phyloP scores from a whole-genome alignment of 2,329 filamentous ascomycete species.

The Aspergillus latus region DNA sequence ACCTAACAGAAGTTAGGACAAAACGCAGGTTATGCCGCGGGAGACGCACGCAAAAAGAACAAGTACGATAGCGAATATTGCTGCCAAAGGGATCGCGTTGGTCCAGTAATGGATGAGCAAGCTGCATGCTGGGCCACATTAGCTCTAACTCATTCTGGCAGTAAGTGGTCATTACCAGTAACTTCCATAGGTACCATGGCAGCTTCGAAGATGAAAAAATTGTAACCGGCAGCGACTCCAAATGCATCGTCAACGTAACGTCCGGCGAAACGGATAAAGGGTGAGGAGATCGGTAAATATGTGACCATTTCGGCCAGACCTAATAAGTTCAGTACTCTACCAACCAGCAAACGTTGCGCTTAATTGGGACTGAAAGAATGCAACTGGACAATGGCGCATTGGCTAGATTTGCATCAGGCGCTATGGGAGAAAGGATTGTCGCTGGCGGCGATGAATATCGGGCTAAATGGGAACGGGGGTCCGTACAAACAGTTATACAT shows the following conservation, averaged over 20 bases:
- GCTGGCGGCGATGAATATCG: conserved; percentile 13
- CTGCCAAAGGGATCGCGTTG: conserved; percentile 46
- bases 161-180: conserved; percentile 24
- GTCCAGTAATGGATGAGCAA: conserved; percentile 54
- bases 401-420: conserved; percentile 6
- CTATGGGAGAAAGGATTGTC: conserved; percentile 12
- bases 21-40: neutral
- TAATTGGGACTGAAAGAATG: neutral
- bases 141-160: neutral
- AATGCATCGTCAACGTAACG: conserved; percentile 52
- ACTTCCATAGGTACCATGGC: conserved; percentile 55
- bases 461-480: conserved; percentile 10
- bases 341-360: conserved; percentile 3
- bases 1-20: conserved; percentile 13
- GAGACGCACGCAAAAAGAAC: conserved; percentile 44
- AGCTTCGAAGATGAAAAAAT: conserved; percentile 54
- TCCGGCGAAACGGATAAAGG: conserved; percentile 49
- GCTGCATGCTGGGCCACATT: conserved; percentile 40
- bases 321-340: conserved; percentile 28
- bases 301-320: conserved; percentile 53
- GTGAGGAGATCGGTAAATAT: conserved; percentile 49
- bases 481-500: conserved; percentile 48
- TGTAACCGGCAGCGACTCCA: conserved; percentile 50
- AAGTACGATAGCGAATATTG: conserved; percentile 48
- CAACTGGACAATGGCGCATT: conserved; percentile 8